These are phyloP conservation scores for Microdochium paspali DNA, from an alignment of 2,329 filamentous ascomycete species.

Conservation along the genomic window DNA sequence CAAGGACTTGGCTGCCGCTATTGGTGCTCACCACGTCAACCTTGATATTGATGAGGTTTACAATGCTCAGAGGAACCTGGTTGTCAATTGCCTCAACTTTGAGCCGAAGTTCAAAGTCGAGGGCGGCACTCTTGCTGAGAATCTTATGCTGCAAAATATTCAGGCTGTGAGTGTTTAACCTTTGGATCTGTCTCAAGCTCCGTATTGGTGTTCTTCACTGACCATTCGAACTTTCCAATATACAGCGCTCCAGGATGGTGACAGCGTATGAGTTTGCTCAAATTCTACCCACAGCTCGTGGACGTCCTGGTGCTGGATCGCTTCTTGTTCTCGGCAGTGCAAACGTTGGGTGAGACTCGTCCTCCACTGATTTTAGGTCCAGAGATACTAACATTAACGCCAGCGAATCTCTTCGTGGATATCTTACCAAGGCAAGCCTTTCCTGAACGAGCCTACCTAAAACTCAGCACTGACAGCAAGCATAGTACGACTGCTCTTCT, in stretches of 20 bases:
- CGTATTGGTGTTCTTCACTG: conserved; percentile 48
- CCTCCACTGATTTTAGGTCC: background rate
- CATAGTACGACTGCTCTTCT: conserved; percentile 30
- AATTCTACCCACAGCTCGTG: conserved; percentile 48
- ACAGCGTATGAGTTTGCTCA: conserved; percentile 55
- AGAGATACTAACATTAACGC: conserved; percentile 11
- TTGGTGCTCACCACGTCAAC: conserved; percentile 65
- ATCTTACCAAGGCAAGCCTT: conserved; percentile 15
- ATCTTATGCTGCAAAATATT: conserved; percentile 58
- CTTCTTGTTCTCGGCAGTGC: conserved; percentile 59
- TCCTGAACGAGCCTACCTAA: background rate
- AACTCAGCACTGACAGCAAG: background rate
- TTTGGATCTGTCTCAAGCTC: conserved; percentile 52
- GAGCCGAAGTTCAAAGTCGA: conserved; percentile 47
- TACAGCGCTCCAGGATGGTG: conserved; percentile 45
- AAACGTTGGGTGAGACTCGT: conserved; percentile 41
- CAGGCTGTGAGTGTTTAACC: conserved; percentile 39
- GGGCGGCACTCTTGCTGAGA: conserved; percentile 51
- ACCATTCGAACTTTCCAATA: conserved; percentile 37
- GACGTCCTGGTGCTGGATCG: conserved; percentile 44
- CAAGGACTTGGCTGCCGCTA: conserved; percentile 46
- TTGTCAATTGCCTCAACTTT: conserved; percentile 50
- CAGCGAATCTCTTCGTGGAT: conserved; percentile 33
- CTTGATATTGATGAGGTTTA: conserved; percentile 65
- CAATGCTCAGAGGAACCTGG: conserved; percentile 47